Base-by-base conservation (phyloP, 495 filamentous ascomycete genomes). In the Haplographium delicatum region DNA sequence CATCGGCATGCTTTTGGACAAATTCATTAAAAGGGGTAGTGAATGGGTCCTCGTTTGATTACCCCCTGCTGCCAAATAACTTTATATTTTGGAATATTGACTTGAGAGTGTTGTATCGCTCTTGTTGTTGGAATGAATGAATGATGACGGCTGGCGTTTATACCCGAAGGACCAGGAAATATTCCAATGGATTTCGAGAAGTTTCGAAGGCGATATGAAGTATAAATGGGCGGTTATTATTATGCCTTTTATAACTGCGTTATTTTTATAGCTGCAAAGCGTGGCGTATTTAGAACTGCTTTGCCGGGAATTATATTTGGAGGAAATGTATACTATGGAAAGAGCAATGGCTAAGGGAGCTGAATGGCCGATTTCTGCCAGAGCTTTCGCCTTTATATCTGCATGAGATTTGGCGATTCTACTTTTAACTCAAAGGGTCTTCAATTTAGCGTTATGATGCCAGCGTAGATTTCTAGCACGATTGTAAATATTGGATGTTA, bases 11-110 rank as follows among this genome's bases (percentile, higher is more conserved):
- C 78, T 98, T 72, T 73, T 97, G 62, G 93, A 98, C 66, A 98
- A 97, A 66, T 97, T 91, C 62, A 82, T 98, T 63, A 97, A 97
- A 74, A 79, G 91, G 51, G 89, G 91, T 27, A 94, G 82, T 57
- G 91, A 98, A 70, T 97, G 91, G 91, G 93, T 94, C 39, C 71
- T 96, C 54, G 75, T 58, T 11, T 69, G 62, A 63, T 37, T n/a
- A n/a, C n/a, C n/a, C n/a, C n/a, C n/a, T n/a, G n/a, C 28, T 31
- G 28, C 13, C 28, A 31, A 31, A 31, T 31, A 7, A 31, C 28
- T n/a, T n/a, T n/a, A n/a, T n/a, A 33, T 35, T 24, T 25, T 23
- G n/a, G 8, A 9, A n/a, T 23, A 20, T 20, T 42, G 19, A 13
- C 4, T 38, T 38, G 5, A n/a, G n/a, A n/a, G n/a, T n/a, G n/a